Base-by-base conservation (phyloP, 148 eudicot species). In the Polygonum maritimum region DNA sequence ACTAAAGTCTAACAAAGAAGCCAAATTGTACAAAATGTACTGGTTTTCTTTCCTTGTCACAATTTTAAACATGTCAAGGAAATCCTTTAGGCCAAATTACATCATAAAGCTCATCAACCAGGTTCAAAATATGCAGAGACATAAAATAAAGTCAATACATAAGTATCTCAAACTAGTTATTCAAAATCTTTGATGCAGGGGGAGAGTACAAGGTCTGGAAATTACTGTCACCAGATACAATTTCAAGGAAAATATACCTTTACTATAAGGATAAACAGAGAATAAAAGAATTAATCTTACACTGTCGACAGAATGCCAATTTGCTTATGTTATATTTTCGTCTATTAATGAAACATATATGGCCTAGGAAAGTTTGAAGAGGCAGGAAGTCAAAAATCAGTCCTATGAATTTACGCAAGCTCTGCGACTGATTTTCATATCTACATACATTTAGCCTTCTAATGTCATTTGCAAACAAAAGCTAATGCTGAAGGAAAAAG, bases 111-210 rank as follows among this genome's bases (percentile, higher is more conserved):
- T 60, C 14, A 31, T 60, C 15, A 60, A 21, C 36, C 36, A 60
- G 26, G 36, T 60, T 60, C 36, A 60, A 3, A 26, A 26, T 19
- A 26, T 60, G 15, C 15, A 60, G 36, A 26, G 36, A 36, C 54
- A 60, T 60, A 60, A 60, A 8, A 60, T 26, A 26, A 26, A 19
- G 10, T 60, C 36, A 72, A 78, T 65, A 51, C n/a, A 80, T 62
- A 74, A 79, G 78, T 74, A 95, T 98, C 99, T 95, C 97, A 85
- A 95, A 95, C 99, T 98, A 95, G 75, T 88, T 95, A 88, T 95
- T 87, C 79, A 95, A 85, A 79, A 95, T 93, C 86, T 92, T 92
- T 26, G 99, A 95, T 47, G 98, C 97, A 18, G 99, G 99, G 75
- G 99, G 85, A 71, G 92, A 77, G 73, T 92, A 71, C 81, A 95